Conservation (phyloP, 441 rosid species). For the Flueggea neowawraea region DNA sequence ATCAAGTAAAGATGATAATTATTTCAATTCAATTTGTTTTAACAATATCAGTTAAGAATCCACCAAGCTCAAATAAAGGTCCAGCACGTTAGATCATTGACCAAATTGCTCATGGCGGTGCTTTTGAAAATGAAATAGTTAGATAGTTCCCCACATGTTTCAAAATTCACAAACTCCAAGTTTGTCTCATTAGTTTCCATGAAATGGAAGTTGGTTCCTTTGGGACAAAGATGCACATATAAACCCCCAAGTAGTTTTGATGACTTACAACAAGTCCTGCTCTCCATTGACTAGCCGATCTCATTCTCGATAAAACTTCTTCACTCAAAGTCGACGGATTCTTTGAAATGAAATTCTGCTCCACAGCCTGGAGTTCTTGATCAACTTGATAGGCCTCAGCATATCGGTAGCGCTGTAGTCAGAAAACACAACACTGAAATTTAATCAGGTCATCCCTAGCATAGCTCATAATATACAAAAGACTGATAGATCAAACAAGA, state of each 20-base stretch:
- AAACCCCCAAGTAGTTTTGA: slow-evolving; percentile 16
- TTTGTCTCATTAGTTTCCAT: not conserved
- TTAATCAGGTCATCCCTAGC: slow-evolving; percentile 7
- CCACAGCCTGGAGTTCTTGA: slow-evolving; percentile 57
- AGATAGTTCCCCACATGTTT: too few relatives aligned
- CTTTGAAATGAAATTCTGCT: slow-evolving; percentile 50
- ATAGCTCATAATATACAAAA: not conserved
- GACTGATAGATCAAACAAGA: too few relatives aligned
- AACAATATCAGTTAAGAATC: not conserved
- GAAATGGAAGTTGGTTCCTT: not conserved
- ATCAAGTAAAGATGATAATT: not conserved
- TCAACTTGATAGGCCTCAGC: slow-evolving; percentile 80
- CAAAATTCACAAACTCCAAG: not conserved
- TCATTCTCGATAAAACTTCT: slow-evolving; percentile 52
- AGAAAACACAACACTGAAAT: slow-evolving; percentile 21
- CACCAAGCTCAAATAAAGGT: not conserved
- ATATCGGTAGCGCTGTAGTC: slow-evolving; percentile 72
- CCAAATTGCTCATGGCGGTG: not conserved
- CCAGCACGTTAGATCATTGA: not conserved
- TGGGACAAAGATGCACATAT: slow-evolving; percentile 9
- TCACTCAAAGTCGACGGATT: slow-evolving; percentile 27
- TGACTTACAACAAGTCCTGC: slow-evolving; percentile 68
- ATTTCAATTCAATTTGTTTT: not conserved
- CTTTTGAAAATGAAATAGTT: not conserved
- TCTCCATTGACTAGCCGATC: slow-evolving; percentile 66